Percentiles rank a stretch among this genome's conserved stretches.
These are phyloP conservation scores for Wallacemonas collosoma DNA, from an alignment of 208 protist genomes.

Conservation along the genomic window DNA sequence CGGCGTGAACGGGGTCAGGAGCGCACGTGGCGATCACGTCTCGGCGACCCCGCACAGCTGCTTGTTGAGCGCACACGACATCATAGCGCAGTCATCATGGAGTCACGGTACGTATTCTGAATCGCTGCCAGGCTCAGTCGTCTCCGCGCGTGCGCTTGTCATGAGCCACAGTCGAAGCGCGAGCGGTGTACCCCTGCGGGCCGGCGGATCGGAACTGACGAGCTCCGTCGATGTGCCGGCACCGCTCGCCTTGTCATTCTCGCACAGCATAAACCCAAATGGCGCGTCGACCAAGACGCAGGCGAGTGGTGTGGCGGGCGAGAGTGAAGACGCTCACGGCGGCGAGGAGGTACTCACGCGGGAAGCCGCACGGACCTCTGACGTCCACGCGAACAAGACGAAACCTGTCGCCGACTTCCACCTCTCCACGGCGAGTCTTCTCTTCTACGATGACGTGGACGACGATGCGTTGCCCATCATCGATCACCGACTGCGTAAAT, in stretches of 20 bases:
- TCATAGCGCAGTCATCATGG: not conserved
- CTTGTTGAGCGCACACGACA: not conserved
- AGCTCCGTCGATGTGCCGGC: not conserved
- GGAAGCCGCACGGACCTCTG: not conserved
- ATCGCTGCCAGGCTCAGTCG: not conserved
- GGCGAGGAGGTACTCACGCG: too few relatives aligned
- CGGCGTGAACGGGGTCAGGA: too few relatives aligned
- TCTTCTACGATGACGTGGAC: conserved; percentile 53
- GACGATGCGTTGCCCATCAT: conserved; percentile 27
- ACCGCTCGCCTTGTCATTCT: not conserved
- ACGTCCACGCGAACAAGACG: not conserved
- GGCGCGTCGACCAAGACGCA: not conserved
- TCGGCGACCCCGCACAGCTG: not conserved
- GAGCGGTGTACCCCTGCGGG: not conserved
- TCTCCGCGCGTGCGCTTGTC: not conserved
- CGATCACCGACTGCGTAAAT: conserved; percentile 17
- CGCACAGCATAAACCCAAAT: not conserved
- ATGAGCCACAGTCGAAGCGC: not conserved
- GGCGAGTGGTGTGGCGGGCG: not conserved
- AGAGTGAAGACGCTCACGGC: not conserved
- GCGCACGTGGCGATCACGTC: too few relatives aligned
- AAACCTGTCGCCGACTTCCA: not conserved
- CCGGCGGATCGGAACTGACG: not conserved
- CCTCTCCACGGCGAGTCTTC: conserved; percentile 43
- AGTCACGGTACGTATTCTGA: not conserved